phyloP scores from a whole-genome alignment of 306 rosid species.

The Cucurbita pepo region DNA sequence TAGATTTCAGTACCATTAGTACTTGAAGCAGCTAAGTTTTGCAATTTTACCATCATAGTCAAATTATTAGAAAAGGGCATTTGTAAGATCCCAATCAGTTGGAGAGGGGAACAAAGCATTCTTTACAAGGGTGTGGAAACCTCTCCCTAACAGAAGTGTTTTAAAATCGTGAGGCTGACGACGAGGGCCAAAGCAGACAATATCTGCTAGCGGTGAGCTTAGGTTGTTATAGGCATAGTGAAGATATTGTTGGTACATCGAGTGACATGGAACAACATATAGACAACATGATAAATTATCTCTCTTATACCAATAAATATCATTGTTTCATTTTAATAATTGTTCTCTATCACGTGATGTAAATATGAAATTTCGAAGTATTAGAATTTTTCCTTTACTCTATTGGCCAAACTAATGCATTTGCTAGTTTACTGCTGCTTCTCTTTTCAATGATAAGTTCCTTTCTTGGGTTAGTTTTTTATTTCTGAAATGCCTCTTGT shows the following conservation, averaged over 20 bases:
- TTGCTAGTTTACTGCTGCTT: background rate
- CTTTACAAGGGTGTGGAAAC: no score
- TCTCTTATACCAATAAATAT: background rate
- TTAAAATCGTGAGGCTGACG: no score
- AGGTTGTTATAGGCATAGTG: background rate
- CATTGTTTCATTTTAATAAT: background rate
- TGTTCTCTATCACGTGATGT: background rate
- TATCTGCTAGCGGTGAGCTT: no score
- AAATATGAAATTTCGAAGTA: background rate
- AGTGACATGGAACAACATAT: background rate
- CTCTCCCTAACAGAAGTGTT: no score
- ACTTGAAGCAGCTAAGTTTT: background rate
- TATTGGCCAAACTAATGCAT: background rate
- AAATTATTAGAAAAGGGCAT: background rate
- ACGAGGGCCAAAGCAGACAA: no score
- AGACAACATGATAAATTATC: background rate
- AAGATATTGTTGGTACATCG: background rate
- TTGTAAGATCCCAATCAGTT: no score
- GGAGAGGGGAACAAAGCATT: no score
- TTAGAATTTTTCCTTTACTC: background rate
- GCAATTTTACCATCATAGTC: background rate
- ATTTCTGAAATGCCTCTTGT: background rate
- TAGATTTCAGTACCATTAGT: background rate
- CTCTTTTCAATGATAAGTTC: background rate
- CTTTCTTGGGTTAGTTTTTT: background rate